phyloP scores from a whole-genome alignment of 768 basidiomycete species.

The Kwoniella dendrophila region DNA sequence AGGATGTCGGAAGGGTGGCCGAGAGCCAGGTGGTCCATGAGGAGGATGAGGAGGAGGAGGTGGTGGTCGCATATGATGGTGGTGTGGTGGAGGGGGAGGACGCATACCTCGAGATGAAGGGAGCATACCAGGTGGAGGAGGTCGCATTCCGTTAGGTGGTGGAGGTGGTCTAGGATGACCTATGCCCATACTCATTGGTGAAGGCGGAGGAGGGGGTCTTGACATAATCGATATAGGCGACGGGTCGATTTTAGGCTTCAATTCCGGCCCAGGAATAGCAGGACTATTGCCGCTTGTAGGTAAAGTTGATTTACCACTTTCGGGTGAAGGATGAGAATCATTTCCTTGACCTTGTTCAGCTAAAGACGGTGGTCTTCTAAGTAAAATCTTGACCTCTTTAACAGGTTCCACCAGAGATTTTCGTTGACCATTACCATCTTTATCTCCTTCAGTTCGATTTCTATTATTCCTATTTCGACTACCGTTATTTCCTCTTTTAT shows the following conservation, averaged over 20 bases:
- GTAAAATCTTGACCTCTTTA: constrained; percentile 42
- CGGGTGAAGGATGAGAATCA: constrained; percentile 4
- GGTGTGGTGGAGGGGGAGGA: constrained; percentile 1
- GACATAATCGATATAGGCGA: too few relatives aligned
- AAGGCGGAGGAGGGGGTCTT: too few relatives aligned
- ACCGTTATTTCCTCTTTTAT: constrained; percentile 20
- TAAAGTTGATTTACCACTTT: constrained; percentile 10
- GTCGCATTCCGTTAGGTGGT: too few relatives aligned
- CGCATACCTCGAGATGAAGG: constrained; percentile 5
- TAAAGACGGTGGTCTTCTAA: constrained; percentile 32
- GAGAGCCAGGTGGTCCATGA: background rate
- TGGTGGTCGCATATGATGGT: constrained; percentile 7
- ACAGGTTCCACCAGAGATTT: too few relatives aligned
- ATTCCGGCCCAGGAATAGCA: constrained; percentile 16
- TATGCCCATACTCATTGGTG: constrained; percentile 12
- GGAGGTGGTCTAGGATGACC: constrained; percentile 19
- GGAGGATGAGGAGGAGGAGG: constrained; percentile 4
- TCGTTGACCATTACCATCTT: too few relatives aligned
- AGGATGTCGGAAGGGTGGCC: background rate
- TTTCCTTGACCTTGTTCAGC: background rate
- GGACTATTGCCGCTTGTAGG: constrained; percentile 20
- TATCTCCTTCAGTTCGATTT: background rate
- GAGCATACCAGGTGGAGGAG: background rate
- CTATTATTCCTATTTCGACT: constrained; percentile 19
- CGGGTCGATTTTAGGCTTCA: constrained; percentile 13